phyloP scores from a whole-genome alignment of 345 rosid species.

The Geranium rotundifolium region DNA sequence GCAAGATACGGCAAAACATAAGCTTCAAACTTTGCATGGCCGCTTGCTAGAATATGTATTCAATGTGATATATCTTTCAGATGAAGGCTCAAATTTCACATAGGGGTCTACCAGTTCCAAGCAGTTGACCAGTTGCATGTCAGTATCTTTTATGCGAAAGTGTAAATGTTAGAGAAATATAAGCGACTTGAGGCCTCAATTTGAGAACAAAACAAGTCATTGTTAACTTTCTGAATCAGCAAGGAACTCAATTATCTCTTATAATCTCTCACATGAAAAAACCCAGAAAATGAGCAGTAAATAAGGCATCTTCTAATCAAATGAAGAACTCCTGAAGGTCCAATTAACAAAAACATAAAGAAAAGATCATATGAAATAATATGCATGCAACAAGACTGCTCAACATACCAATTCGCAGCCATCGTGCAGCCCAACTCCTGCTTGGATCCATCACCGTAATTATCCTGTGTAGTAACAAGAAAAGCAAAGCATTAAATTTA shows the following conservation, averaged over 20 bases:
- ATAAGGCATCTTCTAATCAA: neutral
- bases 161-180: neutral
- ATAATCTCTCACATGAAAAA: neutral
- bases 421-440: conserved; percentile 97
- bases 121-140: conserved; percentile 66
- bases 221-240: neutral
- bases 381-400: neutral
- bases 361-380: neutral
- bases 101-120: conserved; percentile 42
- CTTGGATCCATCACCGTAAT: conserved; percentile 92
- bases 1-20: neutral
- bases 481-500: neutral
- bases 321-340: neutral
- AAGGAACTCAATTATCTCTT: neutral
- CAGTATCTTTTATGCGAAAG: neutral
- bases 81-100: conserved; percentile 1
- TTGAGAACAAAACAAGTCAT: neutral
- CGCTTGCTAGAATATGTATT: neutral
- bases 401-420: conserved; percentile 79
- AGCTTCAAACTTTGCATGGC: conserved; percentile 1
- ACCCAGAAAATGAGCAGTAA: neutral
- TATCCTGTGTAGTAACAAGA: conserved; percentile 31
- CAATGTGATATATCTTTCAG: neutral
- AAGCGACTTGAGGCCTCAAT: neutral
- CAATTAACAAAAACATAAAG: neutral